These are phyloP conservation scores for Haplosporangium sp. DNA, from an alignment of 371 early-diverging fungal species.

Conservation along the genomic window DNA sequence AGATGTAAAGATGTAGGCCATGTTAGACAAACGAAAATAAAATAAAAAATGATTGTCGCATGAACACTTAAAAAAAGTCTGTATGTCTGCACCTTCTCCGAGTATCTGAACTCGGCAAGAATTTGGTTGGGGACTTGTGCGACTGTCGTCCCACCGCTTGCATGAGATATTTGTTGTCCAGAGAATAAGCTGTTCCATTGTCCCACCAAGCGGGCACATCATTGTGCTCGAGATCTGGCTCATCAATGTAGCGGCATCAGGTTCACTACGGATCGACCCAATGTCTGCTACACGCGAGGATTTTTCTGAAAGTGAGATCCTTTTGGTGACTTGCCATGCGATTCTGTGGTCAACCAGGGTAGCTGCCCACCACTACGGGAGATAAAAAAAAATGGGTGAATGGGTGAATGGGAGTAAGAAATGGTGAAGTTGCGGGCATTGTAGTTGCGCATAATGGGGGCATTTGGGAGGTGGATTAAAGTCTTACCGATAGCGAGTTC, in stretches of 20 bases:
- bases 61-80: neutral
- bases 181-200: slow-evolving; percentile 26
- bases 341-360: slow-evolving; percentile 40
- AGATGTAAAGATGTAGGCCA: neutral
- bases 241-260: slow-evolving; percentile 9
- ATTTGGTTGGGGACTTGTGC: neutral
- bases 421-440: neutral
- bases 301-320: slow-evolving; percentile 34
- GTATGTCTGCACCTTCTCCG: slow-evolving; percentile 30
- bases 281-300: slow-evolving; percentile 15
- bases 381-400: neutral
- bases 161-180: slow-evolving; percentile 44
- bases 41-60: neutral
- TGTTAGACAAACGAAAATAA: neutral
- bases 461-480: neutral
- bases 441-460: too few relatives aligned
- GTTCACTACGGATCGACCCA: slow-evolving; percentile 16
- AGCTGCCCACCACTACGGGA: slow-evolving; percentile 48
- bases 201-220: slow-evolving; percentile 45
- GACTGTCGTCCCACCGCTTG: slow-evolving; percentile 40
- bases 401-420: neutral
- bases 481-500: slow-evolving; percentile 33
- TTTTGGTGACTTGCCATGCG: slow-evolving; percentile 47
- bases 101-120: slow-evolving; percentile 28
- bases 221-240: slow-evolving; percentile 29